Base-by-base conservation (phyloP, 139 green algal species). In the Tetraselmis striata region DNA sequence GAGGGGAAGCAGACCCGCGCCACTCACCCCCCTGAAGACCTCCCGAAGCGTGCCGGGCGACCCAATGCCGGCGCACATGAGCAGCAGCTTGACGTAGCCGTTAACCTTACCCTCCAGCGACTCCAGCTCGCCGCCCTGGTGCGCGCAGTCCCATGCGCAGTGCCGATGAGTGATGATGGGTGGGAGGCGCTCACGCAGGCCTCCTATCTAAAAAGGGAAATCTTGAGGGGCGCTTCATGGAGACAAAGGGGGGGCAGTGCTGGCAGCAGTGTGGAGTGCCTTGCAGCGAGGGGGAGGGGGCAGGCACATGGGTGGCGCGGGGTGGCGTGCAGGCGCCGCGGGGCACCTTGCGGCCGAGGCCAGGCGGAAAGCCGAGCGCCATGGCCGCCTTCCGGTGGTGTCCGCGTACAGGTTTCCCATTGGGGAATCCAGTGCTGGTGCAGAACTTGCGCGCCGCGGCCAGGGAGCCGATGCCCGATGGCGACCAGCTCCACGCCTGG, bases 21-120 rank as follows among this genome's bases (percentile, higher is more conserved):
- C 45, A 67, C 45, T 67, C 45, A 67, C n/a, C 45, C 45, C 45
- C 45, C 45, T 67, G 45, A 67, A 67, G 11, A 94, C 90, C 86
- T 94, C 90, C 76, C 92, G 90, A 74, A 96, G 77, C 0, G 93
- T 97, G 28, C 93, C 93, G 0, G 90, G 92, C 0, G 90, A 95
- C 0, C 89, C 92, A 0, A 97, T 88, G 27, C 93, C 93, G 0
- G 89, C 86, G 79, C 95, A 83, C 93, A 97, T 97, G 31, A 89
- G 83, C 45, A 97, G 81, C 80, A 97, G 87, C 86, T 95, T 95
- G 29, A 92, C 77, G 67, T 96, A 95, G 0, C 90, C 84, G 32
- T 76, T 90, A 28, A 97, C 83, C 1, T 87, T 30, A 1, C 79
- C 78, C 18, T 91, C 86, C 45, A 67, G 45, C 5, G 45, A 5